Percentiles rank a stretch among this genome's conserved stretches.
phyloP scores from a whole-genome alignment of 352 stramenopile species.

The Peronosclerospora sorghi region DNA sequence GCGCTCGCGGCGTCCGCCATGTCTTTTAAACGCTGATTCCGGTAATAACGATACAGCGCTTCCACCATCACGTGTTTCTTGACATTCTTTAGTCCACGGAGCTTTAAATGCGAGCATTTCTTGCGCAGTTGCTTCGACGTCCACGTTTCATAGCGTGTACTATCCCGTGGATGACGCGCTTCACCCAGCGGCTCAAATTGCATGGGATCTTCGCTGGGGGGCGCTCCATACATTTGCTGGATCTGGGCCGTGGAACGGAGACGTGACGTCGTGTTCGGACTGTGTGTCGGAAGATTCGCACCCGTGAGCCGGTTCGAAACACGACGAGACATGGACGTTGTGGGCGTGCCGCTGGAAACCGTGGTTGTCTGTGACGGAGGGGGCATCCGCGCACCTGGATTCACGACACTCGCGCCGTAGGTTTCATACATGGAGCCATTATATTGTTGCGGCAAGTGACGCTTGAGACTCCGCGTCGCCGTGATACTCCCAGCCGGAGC shows the following conservation, averaged over 20 bases:
- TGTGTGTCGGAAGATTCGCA: background rate
- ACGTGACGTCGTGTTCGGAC: background rate
- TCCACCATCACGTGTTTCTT: constrained; percentile 84
- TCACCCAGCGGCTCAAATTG: constrained; percentile 30
- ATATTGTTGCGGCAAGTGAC: constrained; percentile 25
- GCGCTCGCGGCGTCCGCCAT: constrained; percentile 10
- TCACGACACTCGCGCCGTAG: background rate
- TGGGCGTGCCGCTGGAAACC: constrained; percentile 1
- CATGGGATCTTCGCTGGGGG: constrained; percentile 26
- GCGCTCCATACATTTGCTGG: constrained; percentile 5
- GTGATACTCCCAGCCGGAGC: background rate
- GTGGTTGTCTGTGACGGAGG: constrained; percentile 3
- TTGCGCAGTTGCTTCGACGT: constrained; percentile 75
- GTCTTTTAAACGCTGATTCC: constrained; percentile 47
- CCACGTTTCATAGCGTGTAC: constrained; percentile 66
- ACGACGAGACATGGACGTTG: constrained; percentile 7
- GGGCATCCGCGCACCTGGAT: background rate
- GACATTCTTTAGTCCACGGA: constrained; percentile 72
- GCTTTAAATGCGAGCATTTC: constrained; percentile 72
- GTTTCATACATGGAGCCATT: constrained; percentile 10
- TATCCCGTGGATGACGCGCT: constrained; percentile 45
- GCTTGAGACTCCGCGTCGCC: constrained; percentile 24
- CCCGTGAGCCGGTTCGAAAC: constrained; percentile 6
- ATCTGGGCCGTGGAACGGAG: background rate
- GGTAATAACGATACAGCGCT: constrained; percentile 67